Evolutionary conservation across 441 rosid species (phyloP).

Genomic region (Eruca vesicaria): DNA sequence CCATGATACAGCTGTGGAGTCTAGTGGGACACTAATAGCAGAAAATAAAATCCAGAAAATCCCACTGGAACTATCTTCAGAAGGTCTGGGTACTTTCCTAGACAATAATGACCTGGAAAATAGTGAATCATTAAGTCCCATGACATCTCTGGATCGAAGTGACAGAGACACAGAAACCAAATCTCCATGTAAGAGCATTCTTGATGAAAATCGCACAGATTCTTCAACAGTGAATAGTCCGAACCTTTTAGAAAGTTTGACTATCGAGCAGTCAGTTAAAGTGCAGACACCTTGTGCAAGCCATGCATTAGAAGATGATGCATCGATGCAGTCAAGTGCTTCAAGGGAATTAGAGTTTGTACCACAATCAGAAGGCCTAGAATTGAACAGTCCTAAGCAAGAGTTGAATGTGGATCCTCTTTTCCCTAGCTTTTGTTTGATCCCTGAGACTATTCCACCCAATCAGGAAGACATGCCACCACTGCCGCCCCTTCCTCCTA

Average conservation of each 20-base stretch:
- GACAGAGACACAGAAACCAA: slow-evolving; percentile 37
- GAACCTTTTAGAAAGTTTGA: slow-evolving; percentile 36
- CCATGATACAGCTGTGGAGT: slow-evolving; percentile 37
- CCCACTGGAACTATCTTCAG: slow-evolving; percentile 38
- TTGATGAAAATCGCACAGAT: slow-evolving; percentile 26
- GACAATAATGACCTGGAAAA: slow-evolving; percentile 16
- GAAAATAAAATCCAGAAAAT: slow-evolving; percentile 36
- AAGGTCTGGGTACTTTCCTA: slow-evolving; percentile 28
- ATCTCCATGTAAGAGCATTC: slow-evolving; percentile 26
- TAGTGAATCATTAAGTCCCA: slow-evolving; percentile 24
- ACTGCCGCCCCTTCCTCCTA: slow-evolving; percentile 85
- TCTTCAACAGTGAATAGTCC: slow-evolving; percentile 26
- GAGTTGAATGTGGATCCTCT: slow-evolving; percentile 39
- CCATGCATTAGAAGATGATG: slow-evolving; percentile 30
- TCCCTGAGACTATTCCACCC: slow-evolving; percentile 42
- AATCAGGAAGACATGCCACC: slow-evolving; percentile 70
- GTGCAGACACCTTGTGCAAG: slow-evolving; percentile 33
- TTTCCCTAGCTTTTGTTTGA: slow-evolving; percentile 40
- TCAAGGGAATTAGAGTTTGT: slow-evolving; percentile 27
- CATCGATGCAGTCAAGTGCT: slow-evolving; percentile 17
- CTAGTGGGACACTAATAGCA: slow-evolving; percentile 27
- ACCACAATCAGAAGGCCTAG: slow-evolving; percentile 25
- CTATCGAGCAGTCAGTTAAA: slow-evolving; percentile 34
- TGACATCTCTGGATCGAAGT: slow-evolving; percentile 29
- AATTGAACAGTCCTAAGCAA: slow-evolving; percentile 27